A percentile compares a stretch with the other conserved stretches of the same genome.
phyloP scores from a whole-genome alignment of 306 rosid genomes.

The Quercus bicolor region DNA sequence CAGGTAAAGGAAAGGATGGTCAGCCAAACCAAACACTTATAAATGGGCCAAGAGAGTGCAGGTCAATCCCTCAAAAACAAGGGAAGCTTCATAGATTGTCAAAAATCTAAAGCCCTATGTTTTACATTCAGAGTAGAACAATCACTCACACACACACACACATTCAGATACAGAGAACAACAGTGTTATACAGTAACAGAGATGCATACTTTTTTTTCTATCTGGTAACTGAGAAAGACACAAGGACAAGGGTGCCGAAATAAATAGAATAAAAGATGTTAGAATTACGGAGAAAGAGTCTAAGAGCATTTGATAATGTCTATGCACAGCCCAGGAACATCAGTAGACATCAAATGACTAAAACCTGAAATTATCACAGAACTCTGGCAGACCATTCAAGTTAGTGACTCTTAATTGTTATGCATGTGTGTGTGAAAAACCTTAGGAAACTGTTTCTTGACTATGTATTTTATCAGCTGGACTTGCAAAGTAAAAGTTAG shows the following conservation, averaged over 20 bases:
- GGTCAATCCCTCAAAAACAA: background rate
- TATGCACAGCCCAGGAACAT: background rate
- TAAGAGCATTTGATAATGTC: background rate
- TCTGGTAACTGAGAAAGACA: background rate
- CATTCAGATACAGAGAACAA: too few relatives aligned
- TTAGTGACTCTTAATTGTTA: too few relatives aligned
- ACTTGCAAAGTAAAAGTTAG: too few relatives aligned
- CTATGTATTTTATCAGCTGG: too few relatives aligned
- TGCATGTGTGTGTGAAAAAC: too few relatives aligned
- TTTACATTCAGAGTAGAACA: background rate
- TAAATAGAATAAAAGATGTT: background rate
- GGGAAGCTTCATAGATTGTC: background rate
- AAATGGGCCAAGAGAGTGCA: background rate
- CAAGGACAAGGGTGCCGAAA: background rate
- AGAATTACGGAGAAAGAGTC: background rate
- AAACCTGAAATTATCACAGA: background rate
- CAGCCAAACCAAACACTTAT: background rate
- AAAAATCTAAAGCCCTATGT: background rate
- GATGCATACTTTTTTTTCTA: background rate
- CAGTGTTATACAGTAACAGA: background rate
- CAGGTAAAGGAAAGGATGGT: background rate
- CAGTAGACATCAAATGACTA: background rate
- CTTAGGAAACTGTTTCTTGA: too few relatives aligned
- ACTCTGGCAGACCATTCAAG: background rate
- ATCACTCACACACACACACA: background rate